Evolutionary conservation across 306 rosid genomes (phyloP).

Genomic region (Aeschynomene evenia): DNA sequence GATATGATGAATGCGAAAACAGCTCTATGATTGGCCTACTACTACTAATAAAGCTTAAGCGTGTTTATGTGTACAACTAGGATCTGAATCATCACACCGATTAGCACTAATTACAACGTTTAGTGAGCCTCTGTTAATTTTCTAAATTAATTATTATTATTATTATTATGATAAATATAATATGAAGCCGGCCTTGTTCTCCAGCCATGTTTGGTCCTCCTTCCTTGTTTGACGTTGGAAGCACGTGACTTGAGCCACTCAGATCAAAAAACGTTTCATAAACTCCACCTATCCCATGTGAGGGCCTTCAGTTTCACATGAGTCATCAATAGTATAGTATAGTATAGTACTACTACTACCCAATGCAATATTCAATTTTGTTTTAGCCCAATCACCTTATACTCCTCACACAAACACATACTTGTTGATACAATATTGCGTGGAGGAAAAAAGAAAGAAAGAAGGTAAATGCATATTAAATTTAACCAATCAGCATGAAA

Average conservation of each 20-base stretch:
- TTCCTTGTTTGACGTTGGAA: conserved; percentile 56
- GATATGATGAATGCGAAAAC: background rate
- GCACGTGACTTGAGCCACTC: conserved; percentile 48
- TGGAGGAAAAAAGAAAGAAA: no score
- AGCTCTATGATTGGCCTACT: conserved; percentile 3
- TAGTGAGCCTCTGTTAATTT: conserved; percentile 6
- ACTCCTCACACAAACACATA: background rate
- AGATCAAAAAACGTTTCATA: conserved; percentile 5
- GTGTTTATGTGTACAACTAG: conserved; percentile 2
- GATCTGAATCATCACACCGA: conserved; percentile 7
- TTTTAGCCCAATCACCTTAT: background rate
- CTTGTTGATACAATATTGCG: no score
- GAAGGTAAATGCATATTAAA: background rate
- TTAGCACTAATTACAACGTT: conserved; percentile 12
- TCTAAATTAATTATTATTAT: no score
- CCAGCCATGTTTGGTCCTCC: conserved; percentile 37
- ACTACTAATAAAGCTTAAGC: background rate
- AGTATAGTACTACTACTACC: no score
- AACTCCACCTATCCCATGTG: conserved; percentile 44
- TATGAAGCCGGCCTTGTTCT: conserved; percentile 6
- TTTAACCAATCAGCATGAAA: background rate
- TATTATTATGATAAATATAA: no score
- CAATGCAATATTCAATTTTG: background rate
- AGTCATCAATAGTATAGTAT: background rate
- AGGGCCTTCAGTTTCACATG: conserved; percentile 6